Evolutionary conservation across 2,329 filamentous ascomycete species (phyloP), one percentile per base, ranked within the genome.

Genomic region (Colletotrichum melonis): DNA sequence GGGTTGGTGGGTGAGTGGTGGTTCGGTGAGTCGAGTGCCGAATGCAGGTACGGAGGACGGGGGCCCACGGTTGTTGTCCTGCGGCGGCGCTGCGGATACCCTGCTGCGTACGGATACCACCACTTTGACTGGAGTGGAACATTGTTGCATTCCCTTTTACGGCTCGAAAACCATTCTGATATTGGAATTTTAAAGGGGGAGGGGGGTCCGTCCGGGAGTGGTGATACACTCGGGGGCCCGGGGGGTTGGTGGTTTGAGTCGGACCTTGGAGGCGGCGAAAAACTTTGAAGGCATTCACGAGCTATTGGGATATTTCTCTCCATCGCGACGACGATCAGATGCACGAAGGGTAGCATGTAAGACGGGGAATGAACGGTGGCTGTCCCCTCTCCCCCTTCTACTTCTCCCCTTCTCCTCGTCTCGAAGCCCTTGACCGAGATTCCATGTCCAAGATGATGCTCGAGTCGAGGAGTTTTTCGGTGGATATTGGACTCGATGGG

Each of bases 41-140:
- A 71, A 73, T 72, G 71, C 71, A 73, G 71, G 71, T 73, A 73
- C 71, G 22, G 32, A 35, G 32, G 9, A 35, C 32, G 11, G 32
- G 32, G 32, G 14, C 8, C 28, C 46, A 8, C 19, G 28, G 30
- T n/a, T 19, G 14, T 19, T 42, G 5, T 42, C 16, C 38, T 42
- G 2, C 38, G 14, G 38, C 38, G 16, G 14, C 38, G 38, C 42
- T 49, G 8, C 42, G 42, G 42, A 49, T 11, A 8, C 42, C 19
- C 7, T 8, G 8, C 42, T 9, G 35, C 9, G 30, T 32, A 32
- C 9, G 30, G 8, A 32, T 42, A 19, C 38, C 38, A 42, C 38
- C 38, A 19, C 38, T 42, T 49, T 8, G 19, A 49, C 42, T 11
- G 19, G 46, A 49, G 62, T 55, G 62, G 62, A 16, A 63, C 30